Evolutionary conservation across 805 yeast genomes (phyloP).

Genomic region (Saturnispora quitensis): DNA sequence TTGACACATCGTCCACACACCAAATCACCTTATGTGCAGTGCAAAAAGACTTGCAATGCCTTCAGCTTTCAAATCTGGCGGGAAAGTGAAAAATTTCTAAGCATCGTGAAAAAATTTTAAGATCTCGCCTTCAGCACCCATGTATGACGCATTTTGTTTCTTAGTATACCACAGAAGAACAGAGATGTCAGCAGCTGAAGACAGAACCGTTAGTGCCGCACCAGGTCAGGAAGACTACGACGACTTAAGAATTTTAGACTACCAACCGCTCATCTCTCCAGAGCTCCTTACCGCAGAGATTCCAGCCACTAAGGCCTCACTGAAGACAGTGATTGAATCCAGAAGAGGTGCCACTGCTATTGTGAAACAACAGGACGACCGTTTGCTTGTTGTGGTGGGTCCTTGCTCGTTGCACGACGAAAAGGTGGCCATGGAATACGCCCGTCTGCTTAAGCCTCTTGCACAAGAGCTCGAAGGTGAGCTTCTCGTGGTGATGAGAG

Average conservation of each 20-base stretch:
- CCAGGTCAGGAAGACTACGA: constrained; percentile 61
- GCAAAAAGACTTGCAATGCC: not conserved
- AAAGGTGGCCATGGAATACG: constrained; percentile 82
- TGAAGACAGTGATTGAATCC: constrained; percentile 62
- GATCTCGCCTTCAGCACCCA: not conserved
- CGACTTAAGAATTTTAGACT: constrained; percentile 73
- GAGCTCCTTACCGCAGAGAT: constrained; percentile 81
- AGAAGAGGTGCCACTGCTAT: constrained; percentile 72
- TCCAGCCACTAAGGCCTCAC: constrained; percentile 48
- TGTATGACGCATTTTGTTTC: constrained; percentile 4
- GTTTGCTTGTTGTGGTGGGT: constrained; percentile 82
- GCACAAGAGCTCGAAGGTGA: constrained; percentile 68
- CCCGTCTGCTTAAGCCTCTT: constrained; percentile 53
- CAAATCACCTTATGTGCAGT: too few species aligned
- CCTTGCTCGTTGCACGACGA: constrained; percentile 97
- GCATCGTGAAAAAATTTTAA: not conserved
- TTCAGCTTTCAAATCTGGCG: not conserved
- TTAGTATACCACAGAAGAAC: not conserved
- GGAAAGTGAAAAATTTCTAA: not conserved
- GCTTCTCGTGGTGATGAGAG: constrained; percentile 87
- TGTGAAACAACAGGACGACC: constrained; percentile 68
- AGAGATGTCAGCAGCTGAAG: constrained; percentile 1
- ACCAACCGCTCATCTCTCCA: constrained; percentile 92
- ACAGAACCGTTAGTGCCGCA: constrained; percentile 22
- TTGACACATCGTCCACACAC: too few species aligned